Base-by-base conservation (phyloP, 768 basidiomycete genomes). In the Panellus pusillus region DNA sequence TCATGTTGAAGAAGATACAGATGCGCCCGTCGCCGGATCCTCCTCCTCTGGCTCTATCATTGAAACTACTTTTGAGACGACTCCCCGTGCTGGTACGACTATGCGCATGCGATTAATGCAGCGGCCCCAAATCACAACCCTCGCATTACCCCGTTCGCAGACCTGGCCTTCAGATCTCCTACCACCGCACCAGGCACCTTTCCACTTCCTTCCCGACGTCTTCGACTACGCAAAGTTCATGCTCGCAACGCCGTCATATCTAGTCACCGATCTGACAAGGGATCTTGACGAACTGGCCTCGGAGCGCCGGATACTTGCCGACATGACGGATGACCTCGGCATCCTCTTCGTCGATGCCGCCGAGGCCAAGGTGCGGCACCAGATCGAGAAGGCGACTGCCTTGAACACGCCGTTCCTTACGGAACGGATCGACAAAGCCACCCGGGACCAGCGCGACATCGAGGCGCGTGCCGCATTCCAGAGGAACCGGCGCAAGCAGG, bases 161-260 rank as follows among this genome's bases (percentile, higher is more conserved):
- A 92, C 93, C 3, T 99, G 95, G 95, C 96, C 93, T 2, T 96
- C 93, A 1, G 93, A 96, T 55, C 79, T 95, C 2, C 73, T 97
- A 28, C 88, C 91, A 13, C 90, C 93, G 17, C 92, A 95, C 60
- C 88, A 94, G 64, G 91, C 93, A 0, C 96, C 97, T 7, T 98
- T 95, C 75, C 83, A 97, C 66, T 98, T 99, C 74, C 78, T 96
- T 18, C 97, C 95, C 0, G 93, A 98, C 64, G 89, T 97, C 37
- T 84, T 86, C 58, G 73, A 74, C 36, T 97, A 89, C 68, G 80
- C 94, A 17, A 93, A 92, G 65, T 97, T 98, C 74, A 97, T 98
- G 94, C 84, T 98, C 20, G 93, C 93, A 17, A 93, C 94, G 0
- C 93, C 96, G 1, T 77, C 81, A 1, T 91, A 95, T 68, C 80